A percentile compares a stretch with the other conserved stretches of the same genome.
These are phyloP conservation scores for Emmonsiellopsis sp. DNA, from an alignment of 2,329 filamentous ascomycete species.

Conservation along the genomic window DNA sequence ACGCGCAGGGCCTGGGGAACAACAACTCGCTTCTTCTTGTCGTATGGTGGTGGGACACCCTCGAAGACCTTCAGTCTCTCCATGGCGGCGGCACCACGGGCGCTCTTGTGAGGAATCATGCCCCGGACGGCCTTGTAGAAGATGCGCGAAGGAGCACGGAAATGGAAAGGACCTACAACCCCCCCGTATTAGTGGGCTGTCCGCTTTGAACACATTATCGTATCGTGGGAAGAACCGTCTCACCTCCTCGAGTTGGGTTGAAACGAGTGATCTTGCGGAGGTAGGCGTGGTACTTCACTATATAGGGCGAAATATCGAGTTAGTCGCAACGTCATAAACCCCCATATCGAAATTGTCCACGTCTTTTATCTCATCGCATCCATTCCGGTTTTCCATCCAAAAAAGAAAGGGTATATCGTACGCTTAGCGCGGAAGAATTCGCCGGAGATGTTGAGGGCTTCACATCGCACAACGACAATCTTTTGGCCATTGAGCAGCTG, in stretches of 20 bases:
- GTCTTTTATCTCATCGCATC: conserved; percentile 5
- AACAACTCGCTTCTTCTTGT: conserved; percentile 99
- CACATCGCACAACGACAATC: conserved; percentile 97
- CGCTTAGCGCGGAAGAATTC: conserved; percentile 99
- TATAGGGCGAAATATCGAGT: conserved; percentile 32
- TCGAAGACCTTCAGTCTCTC: conserved; percentile 99
- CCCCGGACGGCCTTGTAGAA: conserved; percentile 99
- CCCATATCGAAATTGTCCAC: not conserved
- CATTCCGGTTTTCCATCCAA: conserved; percentile 9
- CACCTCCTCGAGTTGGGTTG: conserved; percentile 98
- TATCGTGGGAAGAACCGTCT: conserved; percentile 32
- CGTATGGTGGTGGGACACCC: conserved; percentile 96
- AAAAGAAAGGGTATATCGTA: conserved; percentile 52
- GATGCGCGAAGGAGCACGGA: conserved; percentile 97
- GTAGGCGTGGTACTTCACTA: conserved; percentile 99
- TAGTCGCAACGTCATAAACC: conserved; percentile 28
- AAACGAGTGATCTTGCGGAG: conserved; percentile 99
- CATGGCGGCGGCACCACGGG: conserved; percentile 89
- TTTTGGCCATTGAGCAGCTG: conserved; percentile 98
- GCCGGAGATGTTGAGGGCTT: conserved; percentile 99
- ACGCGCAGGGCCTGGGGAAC: conserved; percentile 97
- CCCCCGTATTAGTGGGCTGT: conserved; percentile 9
- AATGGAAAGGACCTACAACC: conserved; percentile 86
- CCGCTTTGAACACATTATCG: not conserved
- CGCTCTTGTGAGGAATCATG: conserved; percentile 99